These are phyloP conservation scores for Teratosphaeria nubilosa DNA, from an alignment of 2,329 filamentous ascomycete species.

Conservation along the genomic window DNA sequence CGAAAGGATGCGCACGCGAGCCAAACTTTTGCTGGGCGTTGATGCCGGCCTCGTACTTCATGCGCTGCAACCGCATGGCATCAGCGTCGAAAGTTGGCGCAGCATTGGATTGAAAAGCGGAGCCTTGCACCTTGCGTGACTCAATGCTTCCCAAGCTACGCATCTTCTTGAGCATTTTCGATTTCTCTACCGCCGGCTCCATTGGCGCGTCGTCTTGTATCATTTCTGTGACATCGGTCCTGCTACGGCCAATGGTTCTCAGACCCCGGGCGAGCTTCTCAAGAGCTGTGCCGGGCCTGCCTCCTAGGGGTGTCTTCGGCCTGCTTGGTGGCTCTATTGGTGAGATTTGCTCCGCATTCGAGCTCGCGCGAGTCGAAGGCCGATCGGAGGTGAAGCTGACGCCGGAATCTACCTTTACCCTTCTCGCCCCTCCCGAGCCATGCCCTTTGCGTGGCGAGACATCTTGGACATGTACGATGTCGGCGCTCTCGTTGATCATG, in stretches of 20 bases:
- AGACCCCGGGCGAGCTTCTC: slow-evolving; percentile 52
- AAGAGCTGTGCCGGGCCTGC: slow-evolving; percentile 39
- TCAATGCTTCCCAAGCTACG: slow-evolving; percentile 25
- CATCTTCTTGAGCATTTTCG: slow-evolving; percentile 26
- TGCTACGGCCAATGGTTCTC: slow-evolving; percentile 47
- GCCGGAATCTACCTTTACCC: slow-evolving; percentile 50
- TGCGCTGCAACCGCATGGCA: slow-evolving; percentile 37
- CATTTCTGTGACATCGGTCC: slow-evolving; percentile 41
- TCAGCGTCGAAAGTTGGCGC: slow-evolving; percentile 39
- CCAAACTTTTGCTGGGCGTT: slow-evolving; percentile 3
- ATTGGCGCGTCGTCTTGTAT: slow-evolving; percentile 15
- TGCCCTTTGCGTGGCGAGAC: slow-evolving; percentile 16
- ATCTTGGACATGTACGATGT: slow-evolving; percentile 31
- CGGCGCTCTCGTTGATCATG: slow-evolving; percentile 50
- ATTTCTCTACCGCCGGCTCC: slow-evolving; percentile 9
- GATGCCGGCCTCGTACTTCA: slow-evolving; percentile 35
- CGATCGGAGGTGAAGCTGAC: slow-evolving; percentile 44
- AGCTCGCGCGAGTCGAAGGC: slow-evolving; percentile 11
- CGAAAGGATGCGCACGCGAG: neutral
- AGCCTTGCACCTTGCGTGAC: slow-evolving; percentile 17
- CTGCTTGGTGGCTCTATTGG: slow-evolving; percentile 15
- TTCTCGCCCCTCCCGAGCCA: slow-evolving; percentile 13
- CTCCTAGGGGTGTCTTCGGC: slow-evolving; percentile 26
- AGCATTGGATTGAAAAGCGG: slow-evolving; percentile 18
- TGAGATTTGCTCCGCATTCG: slow-evolving; percentile 6